A percentile compares a stretch with the other conserved stretches of the same genome.
phyloP scores from a whole-genome alignment of 768 basidiomycete genomes.

The Crucibulum laeve region DNA sequence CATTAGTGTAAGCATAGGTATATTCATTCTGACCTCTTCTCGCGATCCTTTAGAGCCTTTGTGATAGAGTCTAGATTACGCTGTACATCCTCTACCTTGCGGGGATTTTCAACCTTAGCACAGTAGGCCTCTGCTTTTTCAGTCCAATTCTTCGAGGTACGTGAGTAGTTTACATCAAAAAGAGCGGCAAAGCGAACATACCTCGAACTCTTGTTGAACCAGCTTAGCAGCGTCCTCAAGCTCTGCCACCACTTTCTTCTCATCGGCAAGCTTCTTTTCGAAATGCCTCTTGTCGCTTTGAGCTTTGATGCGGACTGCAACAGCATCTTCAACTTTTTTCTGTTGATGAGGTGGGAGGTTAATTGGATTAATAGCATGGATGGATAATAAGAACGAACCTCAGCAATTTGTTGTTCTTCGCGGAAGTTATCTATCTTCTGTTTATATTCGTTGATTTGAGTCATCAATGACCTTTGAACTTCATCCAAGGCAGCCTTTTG shows the following conservation, averaged over 20 bases:
- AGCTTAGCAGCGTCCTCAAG: constrained; percentile 43
- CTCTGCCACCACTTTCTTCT: constrained; percentile 38
- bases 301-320: constrained; percentile 41
- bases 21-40: constrained; percentile 43
- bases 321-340: constrained; percentile 47
- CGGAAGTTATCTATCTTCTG: constrained; percentile 48
- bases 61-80: constrained; percentile 60
- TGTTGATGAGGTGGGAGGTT: constrained; percentile 19
- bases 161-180: not conserved
- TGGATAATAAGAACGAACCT: constrained; percentile 30
- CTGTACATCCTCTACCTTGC: constrained; percentile 52
- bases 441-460: constrained; percentile 41
- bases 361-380: not conserved
- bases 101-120: constrained; percentile 49
- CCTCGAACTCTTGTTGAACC: constrained; percentile 61
- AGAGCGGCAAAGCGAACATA: constrained; percentile 20
- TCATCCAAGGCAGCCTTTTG: constrained; percentile 46
- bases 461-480: constrained; percentile 36
- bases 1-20: not conserved
- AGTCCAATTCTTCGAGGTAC: constrained; percentile 51
- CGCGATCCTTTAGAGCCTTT: constrained; percentile 61
- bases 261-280: constrained; percentile 45
- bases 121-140: constrained; percentile 61
- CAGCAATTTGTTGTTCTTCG: constrained; percentile 32
- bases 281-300: constrained; percentile 47